These are phyloP conservation scores for Dipteronia dyeriana DNA, from an alignment of 345 rosid genomes.

Conservation along the genomic window DNA sequence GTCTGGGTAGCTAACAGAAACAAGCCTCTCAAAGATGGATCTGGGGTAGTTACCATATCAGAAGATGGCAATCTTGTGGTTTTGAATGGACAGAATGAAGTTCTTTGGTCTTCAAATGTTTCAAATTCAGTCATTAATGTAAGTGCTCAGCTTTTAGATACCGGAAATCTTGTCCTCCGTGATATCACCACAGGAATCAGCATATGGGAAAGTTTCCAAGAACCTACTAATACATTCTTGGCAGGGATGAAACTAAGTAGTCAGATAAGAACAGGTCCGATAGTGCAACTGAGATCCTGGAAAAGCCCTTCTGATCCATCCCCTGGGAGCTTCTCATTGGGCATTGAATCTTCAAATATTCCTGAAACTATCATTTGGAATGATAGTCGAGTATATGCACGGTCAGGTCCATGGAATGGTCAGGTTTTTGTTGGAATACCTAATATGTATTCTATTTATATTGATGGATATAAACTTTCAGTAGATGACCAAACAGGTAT, in stretches of 20 bases:
- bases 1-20: constrained; percentile 63
- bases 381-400: constrained; percentile 27
- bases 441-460: constrained; percentile 24
- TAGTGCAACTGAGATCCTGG: constrained; percentile 48
- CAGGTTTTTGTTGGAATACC: constrained; percentile 36
- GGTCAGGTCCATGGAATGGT: constrained; percentile 67
- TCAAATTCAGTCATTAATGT: constrained; percentile 21
- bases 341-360: constrained; percentile 25
- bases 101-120: constrained; percentile 59
- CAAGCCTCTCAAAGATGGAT: constrained; percentile 44
- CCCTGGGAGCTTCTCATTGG: constrained; percentile 39
- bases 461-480: constrained; percentile 28
- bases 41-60: constrained; percentile 39
- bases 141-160: constrained; percentile 42
- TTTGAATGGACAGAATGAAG: constrained; percentile 31
- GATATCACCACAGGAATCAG: constrained; percentile 23
- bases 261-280: constrained; percentile 31
- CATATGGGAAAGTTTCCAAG: constrained; percentile 62
- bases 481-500: constrained; percentile 9
- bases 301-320: constrained; percentile 55
- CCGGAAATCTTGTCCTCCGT: constrained; percentile 53
- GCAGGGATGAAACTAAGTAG: constrained; percentile 39
- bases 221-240: constrained; percentile 35
- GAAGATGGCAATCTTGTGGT: constrained; percentile 50
- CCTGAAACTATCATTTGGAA: constrained; percentile 32